A percentile compares a stretch with the other conserved stretches of the same genome.
Conservation (phyloP, 164 flowering plant species). For the Tetrastigma voinierianum region DNA sequence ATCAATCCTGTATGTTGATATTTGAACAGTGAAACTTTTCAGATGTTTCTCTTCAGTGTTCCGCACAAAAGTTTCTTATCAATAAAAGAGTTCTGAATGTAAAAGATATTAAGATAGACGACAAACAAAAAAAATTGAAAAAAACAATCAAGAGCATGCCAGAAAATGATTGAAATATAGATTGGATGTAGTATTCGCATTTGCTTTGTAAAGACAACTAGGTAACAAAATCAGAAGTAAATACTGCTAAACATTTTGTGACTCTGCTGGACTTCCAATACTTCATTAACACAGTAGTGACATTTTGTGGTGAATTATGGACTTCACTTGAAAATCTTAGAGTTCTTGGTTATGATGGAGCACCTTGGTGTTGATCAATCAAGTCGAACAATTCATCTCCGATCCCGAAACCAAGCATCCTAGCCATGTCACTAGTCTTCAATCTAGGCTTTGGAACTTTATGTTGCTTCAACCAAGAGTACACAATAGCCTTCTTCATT, state of each 20-base stretch:
- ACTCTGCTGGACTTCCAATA: not conserved
- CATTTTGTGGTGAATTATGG: too few species aligned
- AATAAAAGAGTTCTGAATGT: too few species aligned
- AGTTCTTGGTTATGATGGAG: constrained; percentile 9
- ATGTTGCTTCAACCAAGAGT: constrained; percentile 73
- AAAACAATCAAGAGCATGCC: too few species aligned
- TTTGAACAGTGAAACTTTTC: too few species aligned
- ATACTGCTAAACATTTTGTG: not conserved
- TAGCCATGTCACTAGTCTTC: constrained; percentile 79
- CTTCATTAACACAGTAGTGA: not conserved
- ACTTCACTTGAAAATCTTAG: too few species aligned
- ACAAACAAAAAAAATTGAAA: too few species aligned
- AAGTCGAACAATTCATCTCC: constrained; percentile 80
- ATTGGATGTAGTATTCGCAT: too few species aligned
- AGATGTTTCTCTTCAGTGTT: too few species aligned
- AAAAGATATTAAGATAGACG: too few species aligned
- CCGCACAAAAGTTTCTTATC: too few species aligned
- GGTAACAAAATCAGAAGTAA: not conserved
- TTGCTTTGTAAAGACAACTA: not conserved
- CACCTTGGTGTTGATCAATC: constrained; percentile 47
- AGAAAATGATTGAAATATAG: too few species aligned
- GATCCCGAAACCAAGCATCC: constrained; percentile 92
- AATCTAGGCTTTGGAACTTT: constrained; percentile 61
- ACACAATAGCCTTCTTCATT: constrained; percentile 75
- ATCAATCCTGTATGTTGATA: too few species aligned